These are phyloP conservation scores for Piper longum DNA, from an alignment of 164 flowering plant genomes.

Conservation along the genomic window DNA sequence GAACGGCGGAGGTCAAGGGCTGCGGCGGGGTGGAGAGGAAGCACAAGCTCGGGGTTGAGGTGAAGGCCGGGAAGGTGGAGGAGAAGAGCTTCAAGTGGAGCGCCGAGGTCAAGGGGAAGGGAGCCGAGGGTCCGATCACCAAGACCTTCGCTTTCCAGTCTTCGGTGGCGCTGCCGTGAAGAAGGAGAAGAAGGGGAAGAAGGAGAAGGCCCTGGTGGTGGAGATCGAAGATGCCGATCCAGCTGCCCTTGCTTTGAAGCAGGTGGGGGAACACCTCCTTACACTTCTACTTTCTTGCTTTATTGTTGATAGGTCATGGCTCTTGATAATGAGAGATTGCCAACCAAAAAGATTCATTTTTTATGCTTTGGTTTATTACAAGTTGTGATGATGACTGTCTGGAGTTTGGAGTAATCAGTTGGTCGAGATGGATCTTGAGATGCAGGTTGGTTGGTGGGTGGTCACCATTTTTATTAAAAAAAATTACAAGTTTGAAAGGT, in stretches of 20 bases:
- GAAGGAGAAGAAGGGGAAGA: conserved; percentile 19
- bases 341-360: too few relatives aligned
- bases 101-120: conserved; percentile 46
- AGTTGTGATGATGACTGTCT: too few relatives aligned
- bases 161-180: conserved; percentile 12
- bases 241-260: conserved; percentile 42
- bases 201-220: conserved; percentile 26
- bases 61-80: conserved; percentile 27
- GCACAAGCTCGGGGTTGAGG: conserved; percentile 56
- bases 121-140: conserved; percentile 25
- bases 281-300: background rate
- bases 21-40: conserved; percentile 33
- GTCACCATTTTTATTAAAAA: too few relatives aligned
- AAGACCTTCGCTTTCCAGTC: conserved; percentile 42
- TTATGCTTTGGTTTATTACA: too few relatives aligned
- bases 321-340: too few relatives aligned
- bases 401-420: too few relatives aligned
- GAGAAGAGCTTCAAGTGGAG: conserved; percentile 57
- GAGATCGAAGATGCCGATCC: conserved; percentile 67
- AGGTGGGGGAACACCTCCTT: conserved; percentile 21
- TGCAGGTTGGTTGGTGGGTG: too few relatives aligned
- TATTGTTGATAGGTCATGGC: too few relatives aligned
- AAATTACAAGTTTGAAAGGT: too few relatives aligned
- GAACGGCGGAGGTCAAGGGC: conserved; percentile 17
- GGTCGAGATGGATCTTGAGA: too few relatives aligned